phyloP scores from a whole-genome alignment of 306 rosid species.

The Citrullus mucosospermus region DNA sequence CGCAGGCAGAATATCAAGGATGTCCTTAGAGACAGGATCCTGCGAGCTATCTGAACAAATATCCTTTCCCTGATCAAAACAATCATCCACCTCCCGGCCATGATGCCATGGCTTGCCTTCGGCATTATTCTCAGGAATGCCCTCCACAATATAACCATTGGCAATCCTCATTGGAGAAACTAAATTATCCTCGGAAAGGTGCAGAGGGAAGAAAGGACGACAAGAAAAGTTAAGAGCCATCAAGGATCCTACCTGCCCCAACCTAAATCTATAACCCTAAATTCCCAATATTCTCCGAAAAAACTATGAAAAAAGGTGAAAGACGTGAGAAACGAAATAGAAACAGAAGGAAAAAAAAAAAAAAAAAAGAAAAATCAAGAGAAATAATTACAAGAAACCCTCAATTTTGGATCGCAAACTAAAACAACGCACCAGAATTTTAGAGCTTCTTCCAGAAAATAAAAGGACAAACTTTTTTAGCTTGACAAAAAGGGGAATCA shows the following conservation, averaged over 20 bases:
- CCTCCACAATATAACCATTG: constrained; percentile 31
- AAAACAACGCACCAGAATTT: constrained; percentile 92
- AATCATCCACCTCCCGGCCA: constrained; percentile 26
- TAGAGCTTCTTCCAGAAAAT: constrained; percentile 52
- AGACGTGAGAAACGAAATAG: background rate
- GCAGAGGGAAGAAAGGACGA: constrained; percentile 15
- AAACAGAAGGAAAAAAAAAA: background rate
- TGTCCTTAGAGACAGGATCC: constrained; percentile 50
- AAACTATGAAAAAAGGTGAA: background rate
- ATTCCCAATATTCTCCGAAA: background rate
- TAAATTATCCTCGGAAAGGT: constrained; percentile 14
- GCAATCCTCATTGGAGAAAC: constrained; percentile 32
- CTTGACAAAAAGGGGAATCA: constrained; percentile 13
- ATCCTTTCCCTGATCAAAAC: constrained; percentile 36
- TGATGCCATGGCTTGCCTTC: constrained; percentile 22
- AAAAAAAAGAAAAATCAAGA: background rate
- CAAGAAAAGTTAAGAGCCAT: constrained; percentile 21
- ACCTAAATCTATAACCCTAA: background rate
- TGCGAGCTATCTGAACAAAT: constrained; percentile 27
- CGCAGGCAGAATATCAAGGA: constrained; percentile 76
- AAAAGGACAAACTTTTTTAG: constrained; percentile 3
- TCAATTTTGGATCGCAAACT: constrained; percentile 85
- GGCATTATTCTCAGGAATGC: constrained; percentile 25
- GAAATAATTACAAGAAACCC: constrained; percentile 56
- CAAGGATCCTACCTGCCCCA: background rate